Evolutionary conservation across 352 stramenopile genomes (phyloP), one percentile per base, ranked within the genome.

Genomic region (Phytopythium ostracodes): DNA sequence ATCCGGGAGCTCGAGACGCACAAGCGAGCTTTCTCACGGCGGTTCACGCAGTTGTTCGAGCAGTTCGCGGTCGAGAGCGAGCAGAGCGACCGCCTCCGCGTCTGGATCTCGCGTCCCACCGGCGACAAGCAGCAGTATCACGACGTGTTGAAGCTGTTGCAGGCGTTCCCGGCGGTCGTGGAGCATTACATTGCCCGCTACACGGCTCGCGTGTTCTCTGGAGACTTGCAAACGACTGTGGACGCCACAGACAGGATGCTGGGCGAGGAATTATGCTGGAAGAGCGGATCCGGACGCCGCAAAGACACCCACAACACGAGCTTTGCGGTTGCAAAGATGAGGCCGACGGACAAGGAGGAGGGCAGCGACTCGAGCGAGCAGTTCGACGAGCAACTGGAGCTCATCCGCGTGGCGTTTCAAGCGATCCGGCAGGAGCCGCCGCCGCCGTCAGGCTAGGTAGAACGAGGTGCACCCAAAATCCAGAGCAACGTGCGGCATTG

Each of bases 81-180:
- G 47, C 47, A 14, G 24, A 5, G 33, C 20, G 27, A 22, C 14
- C 35, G 46, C 4, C 35, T 2, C 18, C 18, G 36, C 22, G 4
- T 33, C 29, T 7, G 7, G 29, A 33, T 33, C 7, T 31, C 49
- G 1, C 46, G 65, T 14, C 66, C 73, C 22, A 58, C 66, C 7
- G 22, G 66, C 18, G 69, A 60, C 24, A n/a, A n/a, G n/a, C n/a
- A n/a, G n/a, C 44, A 55, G 12, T 40, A 38, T 6, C 64, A 64
- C 24, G 24, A 38, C 29, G 38, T 84, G 0, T 43, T 79, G 27
- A 47, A 72, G 46, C 66, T 87, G 67, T 58, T 89, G 51, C 79
- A 82, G 25, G 46, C 81, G 17, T 82, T 89, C 17, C 75, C 81
- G 6, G 59, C 66, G 24, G 58, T 88, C 24, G 47, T 91, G 53